phyloP scores from a whole-genome alignment of 768 basidiomycete species.

The Auricularia sp. region DNA sequence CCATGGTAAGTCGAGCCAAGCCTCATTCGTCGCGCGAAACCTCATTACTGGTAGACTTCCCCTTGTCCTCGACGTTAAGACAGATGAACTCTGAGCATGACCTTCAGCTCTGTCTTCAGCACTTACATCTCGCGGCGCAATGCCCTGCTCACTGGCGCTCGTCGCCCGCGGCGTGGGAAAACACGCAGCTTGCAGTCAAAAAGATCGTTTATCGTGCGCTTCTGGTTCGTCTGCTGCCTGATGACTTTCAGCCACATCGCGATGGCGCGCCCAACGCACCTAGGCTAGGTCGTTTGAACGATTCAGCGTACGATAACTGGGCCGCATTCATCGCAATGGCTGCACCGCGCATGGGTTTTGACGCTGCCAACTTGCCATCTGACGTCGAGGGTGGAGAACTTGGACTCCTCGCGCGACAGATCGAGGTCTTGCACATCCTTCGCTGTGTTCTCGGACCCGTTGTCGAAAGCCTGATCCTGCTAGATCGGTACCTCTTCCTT shows the following conservation, averaged over 20 bases:
- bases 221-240: conserved; percentile 27
- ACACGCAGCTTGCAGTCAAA: conserved; percentile 42
- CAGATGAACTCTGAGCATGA: conserved; percentile 8
- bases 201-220: conserved; percentile 69
- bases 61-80: conserved; percentile 30
- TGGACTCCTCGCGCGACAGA: conserved; percentile 24
- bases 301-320: conserved; percentile 42
- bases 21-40: not conserved
- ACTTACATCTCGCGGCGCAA: conserved; percentile 64
- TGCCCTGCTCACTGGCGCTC: conserved; percentile 53
- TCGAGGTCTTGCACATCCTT: conserved; percentile 54
- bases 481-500: conserved; percentile 55
- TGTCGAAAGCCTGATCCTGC: conserved; percentile 53
- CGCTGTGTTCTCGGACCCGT: conserved; percentile 60
- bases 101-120: conserved; percentile 34
- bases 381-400: not conserved
- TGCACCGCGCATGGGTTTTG: conserved; percentile 18
- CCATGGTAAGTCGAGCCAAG: conserved; percentile 26
- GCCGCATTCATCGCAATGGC: conserved; percentile 32
- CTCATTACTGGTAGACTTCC: conserved; percentile 37
- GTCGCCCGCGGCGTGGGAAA: conserved; percentile 20
- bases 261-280: conserved; percentile 13
- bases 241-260: conserved; percentile 1
- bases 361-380: not conserved
- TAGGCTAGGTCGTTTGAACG: conserved; percentile 42